These are phyloP conservation scores for Simplicillium aogashimaense DNA, from an alignment of 2,329 filamentous ascomycete species.

Conservation along the genomic window DNA sequence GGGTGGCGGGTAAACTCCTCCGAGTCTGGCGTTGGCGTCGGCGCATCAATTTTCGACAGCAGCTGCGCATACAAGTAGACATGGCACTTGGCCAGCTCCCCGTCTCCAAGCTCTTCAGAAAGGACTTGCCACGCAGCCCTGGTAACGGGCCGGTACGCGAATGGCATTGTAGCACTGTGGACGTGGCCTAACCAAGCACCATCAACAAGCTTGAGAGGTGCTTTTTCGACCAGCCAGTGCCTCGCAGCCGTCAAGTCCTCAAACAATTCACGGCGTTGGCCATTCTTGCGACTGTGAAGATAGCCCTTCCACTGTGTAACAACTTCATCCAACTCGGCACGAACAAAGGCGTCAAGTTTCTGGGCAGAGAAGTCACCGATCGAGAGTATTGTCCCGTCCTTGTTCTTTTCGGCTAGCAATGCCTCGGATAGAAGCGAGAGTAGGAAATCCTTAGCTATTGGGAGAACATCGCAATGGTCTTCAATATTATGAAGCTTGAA, in stretches of 20 bases:
- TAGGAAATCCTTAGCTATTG: constrained; percentile 6
- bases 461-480: constrained; percentile 5
- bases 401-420: neutral
- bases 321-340: neutral
- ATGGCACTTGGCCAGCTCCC: constrained; percentile 1
- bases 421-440: constrained; percentile 7
- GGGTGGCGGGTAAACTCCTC: constrained; percentile 1
- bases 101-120: constrained; percentile 6
- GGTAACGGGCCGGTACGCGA: constrained; percentile 1
- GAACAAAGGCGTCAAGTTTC: neutral
- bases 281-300: constrained; percentile 4
- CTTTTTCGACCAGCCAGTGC: neutral
- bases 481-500: constrained; percentile 11
- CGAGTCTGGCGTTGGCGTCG: neutral
- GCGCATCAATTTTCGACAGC: neutral
- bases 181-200: constrained; percentile 5
- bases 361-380: constrained; percentile 3
- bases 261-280: neutral
- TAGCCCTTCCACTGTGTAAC: constrained; percentile 3
- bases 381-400: constrained; percentile 5
- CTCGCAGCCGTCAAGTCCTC: neutral
- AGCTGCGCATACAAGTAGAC: constrained; percentile 1
- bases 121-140: constrained; percentile 1
- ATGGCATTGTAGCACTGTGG: constrained; percentile 1
- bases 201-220: constrained; percentile 7